Conservation (phyloP, 495 filamentous ascomycete genomes). For the Aspergillus carlsbadensis region DNA sequence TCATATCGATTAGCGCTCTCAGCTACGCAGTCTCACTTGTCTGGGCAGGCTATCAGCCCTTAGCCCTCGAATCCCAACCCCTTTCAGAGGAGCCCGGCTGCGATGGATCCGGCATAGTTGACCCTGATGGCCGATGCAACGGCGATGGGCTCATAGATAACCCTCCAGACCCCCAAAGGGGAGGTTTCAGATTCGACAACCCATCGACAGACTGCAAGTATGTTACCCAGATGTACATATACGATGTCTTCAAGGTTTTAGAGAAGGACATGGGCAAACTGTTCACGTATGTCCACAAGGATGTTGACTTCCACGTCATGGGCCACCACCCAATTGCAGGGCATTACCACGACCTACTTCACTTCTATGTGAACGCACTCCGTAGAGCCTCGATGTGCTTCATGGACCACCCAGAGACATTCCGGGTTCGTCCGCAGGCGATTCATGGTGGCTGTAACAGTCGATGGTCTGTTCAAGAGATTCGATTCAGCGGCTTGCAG, state of each 20-base stretch:
- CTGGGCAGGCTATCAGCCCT: not conserved
- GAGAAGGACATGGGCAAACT: slow-evolving; percentile 39
- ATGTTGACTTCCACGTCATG: slow-evolving; percentile 36
- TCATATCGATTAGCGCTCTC: not conserved
- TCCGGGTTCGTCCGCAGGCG: slow-evolving; percentile 33
- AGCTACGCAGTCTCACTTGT: not conserved
- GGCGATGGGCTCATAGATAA: slow-evolving; percentile 16
- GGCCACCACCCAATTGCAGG: slow-evolving; percentile 39
- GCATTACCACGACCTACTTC: slow-evolving; percentile 33
- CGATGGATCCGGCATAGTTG: slow-evolving; percentile 13
- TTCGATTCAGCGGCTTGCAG: slow-evolving; percentile 34
- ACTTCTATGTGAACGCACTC: slow-evolving; percentile 40
- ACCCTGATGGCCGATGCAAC: slow-evolving; percentile 14
- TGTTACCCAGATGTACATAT: slow-evolving; percentile 38
- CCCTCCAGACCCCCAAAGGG: slow-evolving; percentile 21
- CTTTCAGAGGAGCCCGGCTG: slow-evolving; percentile 13
- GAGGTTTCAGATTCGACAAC: slow-evolving; percentile 37
- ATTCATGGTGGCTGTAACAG: slow-evolving; percentile 38
- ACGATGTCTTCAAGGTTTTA: slow-evolving; percentile 36
- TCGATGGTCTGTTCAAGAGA: slow-evolving; percentile 36
- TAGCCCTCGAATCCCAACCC: slow-evolving; percentile 1
- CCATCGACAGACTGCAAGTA: slow-evolving; percentile 34
- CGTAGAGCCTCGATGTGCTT: slow-evolving; percentile 33
- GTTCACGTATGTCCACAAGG: slow-evolving; percentile 36
- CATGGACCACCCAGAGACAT: slow-evolving; percentile 32